Evolutionary conservation across 225 moss, liverwort and hornwort species (phyloP), one percentile per base, ranked within the genome.

Genomic region (Physcomitrellopsis africana): DNA sequence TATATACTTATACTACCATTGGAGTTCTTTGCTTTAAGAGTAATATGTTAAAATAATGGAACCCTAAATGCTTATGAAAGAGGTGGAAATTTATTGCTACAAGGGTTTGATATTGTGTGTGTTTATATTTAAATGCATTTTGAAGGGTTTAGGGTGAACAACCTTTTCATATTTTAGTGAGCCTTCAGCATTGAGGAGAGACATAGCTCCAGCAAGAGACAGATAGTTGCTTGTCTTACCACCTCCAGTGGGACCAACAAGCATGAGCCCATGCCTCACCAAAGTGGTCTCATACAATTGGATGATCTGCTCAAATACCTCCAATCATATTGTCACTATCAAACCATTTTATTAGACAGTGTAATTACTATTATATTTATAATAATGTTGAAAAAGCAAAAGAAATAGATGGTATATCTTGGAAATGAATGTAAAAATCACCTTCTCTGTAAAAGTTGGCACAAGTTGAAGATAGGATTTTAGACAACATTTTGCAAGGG

Each of bases 181-280:
- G 56, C 92, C 92, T n/a, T 89, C 85, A 13, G 26, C 20, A 59
- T 87, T 87, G 43, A 92, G 66, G 13, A 87, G 60, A 15, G 87
- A 79, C 92, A 92, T 92, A 49, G 82, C 92, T 65, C 82, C 81
- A 7, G 84, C 89, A 79, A 92, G 89, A 53, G 77, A 79, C 29
- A 82, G 81, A 54, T 92, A 92, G 60, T 89, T 89, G 19, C 85
- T 79, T 27, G 92, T 92, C 74, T 92, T 92, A 29, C 92, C 92
- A 51, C 92, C 92, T 65, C 92, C 92, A 3, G 87, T 92, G 20
- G 89, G 89, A 56, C 92, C 92, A 29, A 92, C 92, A 63, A 92
- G 89, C 92, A 92, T 92, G 56, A 92, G 79, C 14, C 92, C 92
- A 79, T 92, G 92, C 68, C 92, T 80, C 17, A 92, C 92, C 70